Conservation (phyloP, 148 eudicot genomes). For the Pharnaceum exiguum region DNA sequence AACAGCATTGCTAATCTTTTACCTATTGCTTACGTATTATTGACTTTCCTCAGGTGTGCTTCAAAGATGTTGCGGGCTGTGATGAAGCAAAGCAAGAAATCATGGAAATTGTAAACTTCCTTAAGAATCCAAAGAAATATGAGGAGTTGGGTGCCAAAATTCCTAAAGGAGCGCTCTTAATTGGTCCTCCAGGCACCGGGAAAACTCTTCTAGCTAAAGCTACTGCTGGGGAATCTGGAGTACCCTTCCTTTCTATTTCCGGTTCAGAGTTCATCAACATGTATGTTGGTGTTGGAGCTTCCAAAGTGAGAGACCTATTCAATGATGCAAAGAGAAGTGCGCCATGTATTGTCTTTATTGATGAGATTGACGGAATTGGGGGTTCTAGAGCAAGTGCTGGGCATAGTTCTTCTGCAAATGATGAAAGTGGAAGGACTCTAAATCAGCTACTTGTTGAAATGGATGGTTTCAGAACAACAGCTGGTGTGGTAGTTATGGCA, state of each 20-base stretch:
- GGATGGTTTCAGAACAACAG: constrained; percentile 93
- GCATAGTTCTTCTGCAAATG: too few relatives aligned
- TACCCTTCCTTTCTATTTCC: constrained; percentile 88
- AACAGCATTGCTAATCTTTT: too few relatives aligned
- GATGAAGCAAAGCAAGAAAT: too few relatives aligned
- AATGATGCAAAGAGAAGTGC: constrained; percentile 79
- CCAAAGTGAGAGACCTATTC: constrained; percentile 92
- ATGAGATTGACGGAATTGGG: constrained; percentile 99
- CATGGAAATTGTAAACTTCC: too few relatives aligned
- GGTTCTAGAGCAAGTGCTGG: constrained; percentile 97
- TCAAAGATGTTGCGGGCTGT: too few relatives aligned
- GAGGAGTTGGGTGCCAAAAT: too few relatives aligned
- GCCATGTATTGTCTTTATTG: constrained; percentile 91
- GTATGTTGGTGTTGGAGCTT: constrained; percentile 96
- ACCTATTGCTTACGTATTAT: too few relatives aligned
- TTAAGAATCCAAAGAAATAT: too few relatives aligned
- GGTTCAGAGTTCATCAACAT: constrained; percentile 99
- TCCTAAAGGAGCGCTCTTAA: constrained; percentile 92
- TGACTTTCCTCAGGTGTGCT: too few relatives aligned
- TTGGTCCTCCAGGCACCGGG: constrained; percentile 98
- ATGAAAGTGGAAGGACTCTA: constrained; percentile 96
- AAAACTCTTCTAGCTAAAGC: constrained; percentile 94
- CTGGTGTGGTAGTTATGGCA: constrained; percentile 85
- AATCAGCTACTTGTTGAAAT: constrained; percentile 90
- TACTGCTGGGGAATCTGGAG: constrained; percentile 96